phyloP scores from a whole-genome alignment of 768 basidiomycete species.

The Auricularia sp. region DNA sequence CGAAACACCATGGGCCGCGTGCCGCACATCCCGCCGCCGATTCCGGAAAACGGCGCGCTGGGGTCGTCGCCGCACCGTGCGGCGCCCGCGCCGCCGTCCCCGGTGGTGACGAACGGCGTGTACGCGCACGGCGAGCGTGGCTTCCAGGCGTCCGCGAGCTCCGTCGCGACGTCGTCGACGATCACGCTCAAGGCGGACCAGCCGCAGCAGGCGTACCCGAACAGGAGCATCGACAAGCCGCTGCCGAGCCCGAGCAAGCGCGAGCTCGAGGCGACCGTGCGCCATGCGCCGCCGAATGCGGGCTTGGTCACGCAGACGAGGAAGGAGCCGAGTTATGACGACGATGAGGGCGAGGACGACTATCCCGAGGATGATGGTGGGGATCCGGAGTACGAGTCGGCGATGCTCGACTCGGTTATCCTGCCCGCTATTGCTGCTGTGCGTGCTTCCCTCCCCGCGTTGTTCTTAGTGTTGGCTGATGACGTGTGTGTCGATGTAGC shows the following conservation, averaged over 20 bases:
- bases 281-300: conserved; percentile 26
- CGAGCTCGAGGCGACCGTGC: conserved; percentile 60
- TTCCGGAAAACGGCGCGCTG: conserved; percentile 69
- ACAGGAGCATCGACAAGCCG: conserved; percentile 2
- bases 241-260: conserved; percentile 15
- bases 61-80: conserved; percentile 12
- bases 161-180: conserved; percentile 22
- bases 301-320: conserved; percentile 33
- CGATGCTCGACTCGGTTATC: conserved; percentile 94
- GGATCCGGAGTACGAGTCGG: conserved; percentile 46
- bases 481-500: conserved; percentile 30
- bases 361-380: conserved; percentile 43
- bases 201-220: conserved; percentile 22
- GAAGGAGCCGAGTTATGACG: conserved; percentile 53
- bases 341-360: conserved; percentile 41
- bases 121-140: conserved; percentile 12
- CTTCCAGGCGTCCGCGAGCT: conserved; percentile 29
- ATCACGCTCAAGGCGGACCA: conserved; percentile 42
- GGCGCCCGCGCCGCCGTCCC: conserved; percentile 3
- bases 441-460: neutral
- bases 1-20: conserved; percentile 56
- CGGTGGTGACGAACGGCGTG: neutral
- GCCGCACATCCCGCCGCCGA: conserved; percentile 52
- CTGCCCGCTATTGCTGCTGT: conserved; percentile 95
- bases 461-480: neutral